Percentiles rank a stretch among this genome's conserved stretches.
Conservation (phyloP, 2,329 filamentous ascomycete species). For the Fusarium fracticaudum region DNA sequence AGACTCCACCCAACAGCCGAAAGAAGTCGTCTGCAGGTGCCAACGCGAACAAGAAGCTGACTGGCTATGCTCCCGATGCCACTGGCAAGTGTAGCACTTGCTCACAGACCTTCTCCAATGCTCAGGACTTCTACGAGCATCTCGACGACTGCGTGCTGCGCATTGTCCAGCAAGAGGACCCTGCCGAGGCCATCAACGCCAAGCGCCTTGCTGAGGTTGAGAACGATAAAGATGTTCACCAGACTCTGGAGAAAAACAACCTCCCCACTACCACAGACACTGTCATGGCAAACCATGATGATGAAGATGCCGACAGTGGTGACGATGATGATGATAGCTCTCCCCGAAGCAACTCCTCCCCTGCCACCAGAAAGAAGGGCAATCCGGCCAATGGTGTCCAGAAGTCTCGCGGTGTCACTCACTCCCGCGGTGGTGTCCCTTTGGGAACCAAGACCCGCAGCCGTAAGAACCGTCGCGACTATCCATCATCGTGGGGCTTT, state of each 20-base stretch:
- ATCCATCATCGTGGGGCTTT: constrained; percentile 93
- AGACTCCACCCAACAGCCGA: constrained; percentile 89
- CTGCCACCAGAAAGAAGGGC: constrained; percentile 63
- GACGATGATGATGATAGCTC: constrained; percentile 64
- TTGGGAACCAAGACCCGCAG: constrained; percentile 68
- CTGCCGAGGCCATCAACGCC: constrained; percentile 74
- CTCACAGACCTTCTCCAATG: constrained; percentile 87
- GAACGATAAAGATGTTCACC: constrained; percentile 69
- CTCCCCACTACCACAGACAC: constrained; percentile 58
- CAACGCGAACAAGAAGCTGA: constrained; percentile 69
- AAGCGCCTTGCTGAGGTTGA: constrained; percentile 73
- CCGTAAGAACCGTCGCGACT: constrained; percentile 92
- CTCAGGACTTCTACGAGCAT: constrained; percentile 99
- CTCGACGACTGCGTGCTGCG: constrained; percentile 80
- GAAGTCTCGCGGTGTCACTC: constrained; percentile 78
- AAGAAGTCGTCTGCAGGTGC: constrained; percentile 66
- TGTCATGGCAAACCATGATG: constrained; percentile 59
- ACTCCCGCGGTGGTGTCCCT: constrained; percentile 78
- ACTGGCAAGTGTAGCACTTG: constrained; percentile 97
- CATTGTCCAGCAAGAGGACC: constrained; percentile 77
- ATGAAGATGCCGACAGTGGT: constrained; percentile 60
- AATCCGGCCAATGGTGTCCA: constrained; percentile 67
- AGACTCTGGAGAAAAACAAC: constrained; percentile 72
- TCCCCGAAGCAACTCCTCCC: constrained; percentile 56
- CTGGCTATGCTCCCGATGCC: constrained; percentile 77